These are phyloP conservation scores for Alternaria sp. DNA, from an alignment of 2,329 filamentous ascomycete genomes.

Conservation along the genomic window DNA sequence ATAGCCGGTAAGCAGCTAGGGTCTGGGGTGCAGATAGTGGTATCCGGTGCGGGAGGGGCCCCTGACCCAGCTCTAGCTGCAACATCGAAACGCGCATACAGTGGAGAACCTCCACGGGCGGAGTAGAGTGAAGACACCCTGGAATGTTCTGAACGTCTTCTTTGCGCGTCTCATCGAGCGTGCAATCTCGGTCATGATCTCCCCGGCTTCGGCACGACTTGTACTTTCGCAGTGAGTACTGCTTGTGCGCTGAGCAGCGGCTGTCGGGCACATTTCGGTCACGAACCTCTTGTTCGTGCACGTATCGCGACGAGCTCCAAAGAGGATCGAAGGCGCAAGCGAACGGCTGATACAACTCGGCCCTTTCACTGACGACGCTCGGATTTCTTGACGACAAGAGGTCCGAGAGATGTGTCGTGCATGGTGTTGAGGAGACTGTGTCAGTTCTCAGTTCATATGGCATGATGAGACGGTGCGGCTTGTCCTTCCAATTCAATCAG, in stretches of 20 bases:
- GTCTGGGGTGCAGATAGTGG: not conserved
- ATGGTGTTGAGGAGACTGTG: not conserved
- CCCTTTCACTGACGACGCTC: not conserved
- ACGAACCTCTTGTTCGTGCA: not conserved
- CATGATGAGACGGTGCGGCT: not conserved
- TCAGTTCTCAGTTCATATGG: not conserved
- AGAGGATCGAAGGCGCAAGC: not conserved
- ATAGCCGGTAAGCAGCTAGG: constrained; percentile 1
- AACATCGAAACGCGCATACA: constrained; percentile 12
- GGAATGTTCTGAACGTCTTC: not conserved
- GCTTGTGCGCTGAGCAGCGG: not conserved
- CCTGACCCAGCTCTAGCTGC: constrained; percentile 4
- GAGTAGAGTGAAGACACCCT: not conserved
- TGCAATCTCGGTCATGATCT: constrained; percentile 6
- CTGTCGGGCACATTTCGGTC: not conserved
- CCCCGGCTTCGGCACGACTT: not conserved
- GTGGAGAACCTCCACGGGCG: not conserved
- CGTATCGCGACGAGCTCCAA: not conserved
- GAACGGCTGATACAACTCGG: constrained; percentile 6
- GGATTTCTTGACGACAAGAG: not conserved
- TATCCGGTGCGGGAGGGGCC: constrained; percentile 1
- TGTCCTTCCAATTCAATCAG: not conserved
- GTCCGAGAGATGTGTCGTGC: not conserved
- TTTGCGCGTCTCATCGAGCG: constrained; percentile 2
- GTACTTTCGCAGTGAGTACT: not conserved